Percentiles rank a stretch among this genome's conserved stretches.
Conservation (phyloP, 306 rosid species). For the Spatholobus suberectus region DNA sequence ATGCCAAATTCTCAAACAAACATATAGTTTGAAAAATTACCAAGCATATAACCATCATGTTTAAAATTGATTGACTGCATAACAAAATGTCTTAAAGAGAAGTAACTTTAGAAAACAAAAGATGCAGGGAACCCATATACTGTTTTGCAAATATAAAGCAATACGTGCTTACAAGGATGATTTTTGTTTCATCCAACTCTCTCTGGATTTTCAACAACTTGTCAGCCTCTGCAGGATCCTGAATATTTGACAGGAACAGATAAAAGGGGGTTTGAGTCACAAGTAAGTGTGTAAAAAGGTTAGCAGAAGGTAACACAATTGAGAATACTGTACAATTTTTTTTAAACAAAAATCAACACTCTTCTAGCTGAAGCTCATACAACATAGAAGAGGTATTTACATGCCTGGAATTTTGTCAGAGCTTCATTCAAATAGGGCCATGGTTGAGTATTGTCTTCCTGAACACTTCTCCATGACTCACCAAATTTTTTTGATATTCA, state of each 20-base stretch:
- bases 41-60: not conserved
- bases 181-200: slow-evolving; percentile 98
- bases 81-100: slow-evolving; percentile 19
- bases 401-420: slow-evolving; percentile 81
- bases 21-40: not conserved
- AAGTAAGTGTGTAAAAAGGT: slow-evolving; percentile 16
- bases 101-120: slow-evolving; percentile 10
- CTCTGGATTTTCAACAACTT: slow-evolving; percentile 92
- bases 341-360: not conserved
- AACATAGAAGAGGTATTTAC: slow-evolving; percentile 14
- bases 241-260: slow-evolving; percentile 40
- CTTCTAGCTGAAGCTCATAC: slow-evolving; percentile 20
- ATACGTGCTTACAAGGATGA: slow-evolving; percentile 75
- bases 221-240: slow-evolving; percentile 99
- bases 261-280: not conserved
- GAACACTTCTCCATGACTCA: slow-evolving; percentile 78
- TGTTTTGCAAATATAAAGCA: slow-evolving; percentile 19
- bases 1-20: slow-evolving; percentile 15
- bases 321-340: not conserved
- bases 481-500: slow-evolving; percentile 84
- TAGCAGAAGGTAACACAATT: not conserved
- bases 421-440: slow-evolving; percentile 96
- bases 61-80: not conserved
- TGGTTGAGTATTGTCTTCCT: slow-evolving; percentile 65
- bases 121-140: slow-evolving; percentile 11